Base-by-base conservation (phyloP, 345 rosid species). In the Alliaria petiolata region DNA sequence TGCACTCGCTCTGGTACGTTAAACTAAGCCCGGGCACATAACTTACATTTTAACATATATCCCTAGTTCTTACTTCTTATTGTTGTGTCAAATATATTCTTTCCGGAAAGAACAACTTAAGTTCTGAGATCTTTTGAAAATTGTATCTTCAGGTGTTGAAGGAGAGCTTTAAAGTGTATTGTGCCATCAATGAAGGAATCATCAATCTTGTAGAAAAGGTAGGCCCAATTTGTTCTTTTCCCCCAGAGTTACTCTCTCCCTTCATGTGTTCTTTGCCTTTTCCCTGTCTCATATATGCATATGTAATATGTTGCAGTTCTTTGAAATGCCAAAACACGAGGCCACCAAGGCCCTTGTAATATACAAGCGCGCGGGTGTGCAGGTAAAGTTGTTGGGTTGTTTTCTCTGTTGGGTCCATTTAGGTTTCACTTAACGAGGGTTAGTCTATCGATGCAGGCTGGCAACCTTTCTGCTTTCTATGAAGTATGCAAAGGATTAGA, bases 201-300 rank as follows among this genome's bases (percentile, higher is more conserved):
- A 91, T 91, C 80, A 91, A 91, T 80, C 90, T 91, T 63, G 88
- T 91, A 51, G 97, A 91, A 70, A 91, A 91, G 93, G 97, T 85
- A 70, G 20, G 46, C 47, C 47, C 51, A 38, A 0, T 64, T n/a
- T 59, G 58, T 51, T 56, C 57, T 58, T 52, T 16, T 42, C 52
- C 53, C 42, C 45, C 47, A 26, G 34, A 70, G 60, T 50, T 61
- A 61, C 52, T 76, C 50, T 51, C 78, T 34, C 58, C 20, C 49
- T 70, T 12, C 14, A 44, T 38, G 25, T 62, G 14, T 35, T n/a
- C n/a, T n/a, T n/a, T n/a, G n/a, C n/a, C n/a, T n/a, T n/a, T 26
- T 72, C 13, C 72, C 39, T 60, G 70, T 77, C 19, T 6, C 5
- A 8, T 60, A 40, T 42, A 39, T 69, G 8, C 25, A 73, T 59